A percentile compares a stretch with the other conserved stretches of the same genome.
phyloP scores from a whole-genome alignment of 2,329 filamentous ascomycete genomes.

The Sporothrix curviconia region DNA sequence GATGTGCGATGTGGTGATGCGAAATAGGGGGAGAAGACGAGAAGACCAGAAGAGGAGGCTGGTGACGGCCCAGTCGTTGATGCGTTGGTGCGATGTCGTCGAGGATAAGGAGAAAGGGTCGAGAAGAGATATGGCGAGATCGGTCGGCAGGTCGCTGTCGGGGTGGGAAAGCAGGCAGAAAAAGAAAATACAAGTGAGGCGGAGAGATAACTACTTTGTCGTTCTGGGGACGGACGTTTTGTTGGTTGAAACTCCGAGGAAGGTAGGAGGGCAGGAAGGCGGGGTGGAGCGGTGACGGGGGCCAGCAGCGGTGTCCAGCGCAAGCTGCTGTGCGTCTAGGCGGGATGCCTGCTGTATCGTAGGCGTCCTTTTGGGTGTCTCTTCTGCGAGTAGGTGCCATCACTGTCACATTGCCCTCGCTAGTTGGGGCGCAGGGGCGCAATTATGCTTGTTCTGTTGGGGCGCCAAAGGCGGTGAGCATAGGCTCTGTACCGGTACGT shows the following conservation, averaged over 20 bases:
- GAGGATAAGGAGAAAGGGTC: neutral
- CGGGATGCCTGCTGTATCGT: neutral
- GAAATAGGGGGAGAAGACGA: neutral
- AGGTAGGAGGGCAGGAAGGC: conserved; percentile 8
- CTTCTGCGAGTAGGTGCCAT: too few relatives aligned
- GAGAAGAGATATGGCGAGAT: neutral
- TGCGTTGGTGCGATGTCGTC: neutral
- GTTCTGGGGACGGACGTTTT: neutral
- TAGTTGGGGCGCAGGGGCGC: neutral
- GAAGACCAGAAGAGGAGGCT: too few relatives aligned
- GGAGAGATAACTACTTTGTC: neutral
- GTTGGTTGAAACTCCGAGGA: conserved; percentile 3
- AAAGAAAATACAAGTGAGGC: neutral
- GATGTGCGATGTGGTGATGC: neutral
- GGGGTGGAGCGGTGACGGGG: neutral
- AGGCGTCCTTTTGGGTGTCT: too few relatives aligned
- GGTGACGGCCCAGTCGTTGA: too few relatives aligned
- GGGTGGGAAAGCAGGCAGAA: neutral
- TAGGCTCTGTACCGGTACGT: too few relatives aligned
- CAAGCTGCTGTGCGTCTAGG: neutral
- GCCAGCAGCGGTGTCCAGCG: too few relatives aligned
- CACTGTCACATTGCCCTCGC: conserved; percentile 4
- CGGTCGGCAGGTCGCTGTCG: neutral
- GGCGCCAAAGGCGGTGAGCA: conserved; percentile 1
- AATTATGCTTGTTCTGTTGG: conserved; percentile 9